Conservation (phyloP, 164 flowering plant species). For the Umbilicus rupestris region DNA sequence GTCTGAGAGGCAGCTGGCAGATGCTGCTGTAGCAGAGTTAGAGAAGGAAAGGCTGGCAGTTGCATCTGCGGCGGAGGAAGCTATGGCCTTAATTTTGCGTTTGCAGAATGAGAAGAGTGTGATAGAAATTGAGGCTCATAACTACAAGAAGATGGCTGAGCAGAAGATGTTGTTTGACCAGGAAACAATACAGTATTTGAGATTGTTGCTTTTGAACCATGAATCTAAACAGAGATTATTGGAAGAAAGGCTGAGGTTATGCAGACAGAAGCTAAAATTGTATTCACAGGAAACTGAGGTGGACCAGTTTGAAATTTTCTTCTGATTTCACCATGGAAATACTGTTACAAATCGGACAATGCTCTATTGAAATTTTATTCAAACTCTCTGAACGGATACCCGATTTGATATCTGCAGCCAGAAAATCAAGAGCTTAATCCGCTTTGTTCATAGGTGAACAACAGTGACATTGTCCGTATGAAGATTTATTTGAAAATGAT, state of each 20-base stretch:
- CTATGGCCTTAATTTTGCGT: constrained; percentile 59
- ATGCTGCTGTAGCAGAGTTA: constrained; percentile 40
- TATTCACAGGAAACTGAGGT: constrained; percentile 19
- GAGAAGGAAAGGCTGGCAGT: constrained; percentile 70
- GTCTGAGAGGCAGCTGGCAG: constrained; percentile 29
- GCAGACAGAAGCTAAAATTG: constrained; percentile 21
- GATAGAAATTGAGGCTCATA: constrained; percentile 37
- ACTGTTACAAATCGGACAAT: neutral
- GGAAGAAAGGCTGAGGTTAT: constrained; percentile 30
- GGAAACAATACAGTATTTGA: constrained; percentile 39
- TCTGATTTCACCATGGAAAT: constrained; percentile 10
- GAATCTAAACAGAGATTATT: constrained; percentile 33
- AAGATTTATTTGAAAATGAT: no score
- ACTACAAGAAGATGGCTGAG: constrained; percentile 38
- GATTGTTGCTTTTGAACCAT: constrained; percentile 32
- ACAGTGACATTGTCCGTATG: neutral
- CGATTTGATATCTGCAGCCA: neutral
- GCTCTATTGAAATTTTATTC: neutral
- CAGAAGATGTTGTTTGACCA: constrained; percentile 46
- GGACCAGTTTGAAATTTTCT: constrained; percentile 15
- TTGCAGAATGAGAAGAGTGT: constrained; percentile 61
- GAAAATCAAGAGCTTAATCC: neutral
- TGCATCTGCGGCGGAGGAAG: constrained; percentile 60
- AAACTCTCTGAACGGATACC: neutral
- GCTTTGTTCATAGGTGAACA: neutral